Evolutionary conservation across 2,329 filamentous ascomycete species (phyloP).

Genomic region (Blastomyces silverae): DNA sequence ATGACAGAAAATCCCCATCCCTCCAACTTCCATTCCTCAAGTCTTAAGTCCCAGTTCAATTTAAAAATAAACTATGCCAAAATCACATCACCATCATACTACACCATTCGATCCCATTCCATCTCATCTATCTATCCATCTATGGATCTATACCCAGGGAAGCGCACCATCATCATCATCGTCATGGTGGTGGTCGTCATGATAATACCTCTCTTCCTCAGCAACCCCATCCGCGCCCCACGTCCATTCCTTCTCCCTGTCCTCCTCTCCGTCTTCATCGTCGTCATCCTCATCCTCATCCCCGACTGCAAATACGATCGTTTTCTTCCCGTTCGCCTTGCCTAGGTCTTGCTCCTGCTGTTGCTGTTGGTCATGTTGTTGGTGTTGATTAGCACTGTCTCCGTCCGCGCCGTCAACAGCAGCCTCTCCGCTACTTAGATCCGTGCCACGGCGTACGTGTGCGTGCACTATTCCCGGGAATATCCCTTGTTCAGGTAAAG

Average conservation of each 20-base stretch:
- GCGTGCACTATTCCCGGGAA: slow-evolving; percentile 42
- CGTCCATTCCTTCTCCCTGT: neutral
- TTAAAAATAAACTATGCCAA: neutral
- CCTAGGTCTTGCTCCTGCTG: neutral
- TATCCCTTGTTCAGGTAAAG: slow-evolving; percentile 34
- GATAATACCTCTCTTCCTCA: slow-evolving; percentile 9
- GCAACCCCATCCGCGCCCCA: slow-evolving; percentile 5
- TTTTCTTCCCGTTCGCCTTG: neutral
- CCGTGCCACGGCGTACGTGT: slow-evolving; percentile 20
- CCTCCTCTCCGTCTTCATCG: neutral
- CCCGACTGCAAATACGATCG: neutral
- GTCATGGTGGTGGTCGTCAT: slow-evolving; percentile 2
- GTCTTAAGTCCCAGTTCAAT: neutral
- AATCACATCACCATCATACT: neutral
- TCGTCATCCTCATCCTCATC: neutral
- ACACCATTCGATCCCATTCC: neutral
- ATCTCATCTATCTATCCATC: neutral
- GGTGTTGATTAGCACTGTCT: neutral
- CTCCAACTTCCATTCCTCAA: neutral
- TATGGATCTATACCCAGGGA: neutral
- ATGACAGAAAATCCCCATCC: too few relatives aligned
- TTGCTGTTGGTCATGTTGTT: neutral
- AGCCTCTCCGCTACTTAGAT: neutral
- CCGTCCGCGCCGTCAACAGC: neutral
- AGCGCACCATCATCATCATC: slow-evolving; percentile 1